These are phyloP conservation scores for Xylaria sp. DNA, from an alignment of 2,329 filamentous ascomycete species.

Conservation along the genomic window DNA sequence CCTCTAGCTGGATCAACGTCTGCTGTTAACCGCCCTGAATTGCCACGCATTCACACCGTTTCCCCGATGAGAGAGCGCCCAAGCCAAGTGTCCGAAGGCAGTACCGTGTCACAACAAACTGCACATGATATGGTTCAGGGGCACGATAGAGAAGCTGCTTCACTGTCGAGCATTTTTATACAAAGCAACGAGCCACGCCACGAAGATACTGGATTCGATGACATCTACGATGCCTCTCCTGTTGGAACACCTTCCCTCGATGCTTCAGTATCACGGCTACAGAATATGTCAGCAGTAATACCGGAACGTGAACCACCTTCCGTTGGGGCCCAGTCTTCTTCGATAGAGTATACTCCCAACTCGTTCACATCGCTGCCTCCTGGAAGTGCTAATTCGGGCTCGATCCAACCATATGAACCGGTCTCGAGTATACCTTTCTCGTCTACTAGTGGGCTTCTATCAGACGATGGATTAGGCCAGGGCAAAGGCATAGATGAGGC, in stretches of 20 bases:
- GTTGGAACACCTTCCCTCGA: conserved; percentile 42
- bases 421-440: conserved; percentile 35
- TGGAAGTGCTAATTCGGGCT: conserved; percentile 34
- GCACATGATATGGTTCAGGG: conserved; percentile 27
- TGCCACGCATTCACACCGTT: conserved; percentile 48
- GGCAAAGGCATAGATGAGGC: conserved; percentile 21
- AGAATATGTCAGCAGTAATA: conserved; percentile 45
- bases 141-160: conserved; percentile 7
- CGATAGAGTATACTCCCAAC: conserved; percentile 42
- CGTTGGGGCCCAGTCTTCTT: conserved; percentile 41
- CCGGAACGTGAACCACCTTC: conserved; percentile 42
- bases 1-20: conserved; percentile 19
- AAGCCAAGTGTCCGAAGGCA: conserved; percentile 41
- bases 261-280: conserved; percentile 39
- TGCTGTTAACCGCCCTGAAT: conserved; percentile 42
- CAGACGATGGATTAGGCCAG: conserved; percentile 10
- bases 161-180: conserved; percentile 6
- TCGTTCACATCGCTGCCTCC: conserved; percentile 41
- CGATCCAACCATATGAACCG: conserved; percentile 36
- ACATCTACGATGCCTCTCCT: conserved; percentile 49
- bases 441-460: conserved; percentile 23
- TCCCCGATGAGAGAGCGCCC: conserved; percentile 37
- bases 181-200: conserved; percentile 8
- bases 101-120: conserved; percentile 31
- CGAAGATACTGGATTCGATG: conserved; percentile 37